Evolutionary conservation across 768 basidiomycete genomes (phyloP).

Genomic region (Podaxis pistillaris): DNA sequence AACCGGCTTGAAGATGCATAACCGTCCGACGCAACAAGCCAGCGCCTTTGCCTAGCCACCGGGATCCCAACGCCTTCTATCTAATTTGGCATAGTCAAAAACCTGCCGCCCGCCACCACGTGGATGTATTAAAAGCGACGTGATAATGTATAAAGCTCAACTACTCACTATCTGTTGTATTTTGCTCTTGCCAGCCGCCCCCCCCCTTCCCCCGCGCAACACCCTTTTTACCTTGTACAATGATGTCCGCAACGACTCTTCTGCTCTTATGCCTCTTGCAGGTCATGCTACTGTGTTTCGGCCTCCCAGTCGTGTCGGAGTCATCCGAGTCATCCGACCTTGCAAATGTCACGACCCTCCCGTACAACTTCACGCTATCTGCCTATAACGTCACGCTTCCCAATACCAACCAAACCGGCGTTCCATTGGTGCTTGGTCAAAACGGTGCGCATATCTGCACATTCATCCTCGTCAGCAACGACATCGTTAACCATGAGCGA

Average conservation of each 20-base stretch:
- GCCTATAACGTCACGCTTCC: conserved; percentile 40
- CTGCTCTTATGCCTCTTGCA: not conserved
- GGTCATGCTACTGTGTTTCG: not conserved
- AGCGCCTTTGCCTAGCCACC: not conserved
- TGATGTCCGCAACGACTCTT: not conserved
- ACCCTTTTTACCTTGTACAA: not conserved
- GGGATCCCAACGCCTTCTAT: not conserved
- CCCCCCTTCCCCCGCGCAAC: not conserved
- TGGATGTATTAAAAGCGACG: not conserved
- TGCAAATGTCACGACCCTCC: conserved; percentile 15
- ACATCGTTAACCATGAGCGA: not conserved
- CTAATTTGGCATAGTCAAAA: conserved; percentile 7
- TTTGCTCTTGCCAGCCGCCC: not conserved
- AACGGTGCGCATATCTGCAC: conserved; percentile 26
- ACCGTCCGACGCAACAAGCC: not conserved
- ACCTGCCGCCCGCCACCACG: not conserved
- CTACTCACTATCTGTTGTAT: not conserved
- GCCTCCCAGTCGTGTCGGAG: not conserved
- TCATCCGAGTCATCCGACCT: not conserved
- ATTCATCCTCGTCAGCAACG: not conserved
- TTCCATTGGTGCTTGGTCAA: conserved; percentile 43
- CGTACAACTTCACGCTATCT: conserved; percentile 44
- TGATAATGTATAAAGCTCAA: not conserved
- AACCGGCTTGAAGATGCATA: not conserved
- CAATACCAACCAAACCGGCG: conserved; percentile 44